Percentiles rank a stretch among this genome's conserved stretches.
These are phyloP conservation scores for Ophiostoma perfectum DNA, from an alignment of 2,329 filamentous ascomycete species.

Conservation along the genomic window DNA sequence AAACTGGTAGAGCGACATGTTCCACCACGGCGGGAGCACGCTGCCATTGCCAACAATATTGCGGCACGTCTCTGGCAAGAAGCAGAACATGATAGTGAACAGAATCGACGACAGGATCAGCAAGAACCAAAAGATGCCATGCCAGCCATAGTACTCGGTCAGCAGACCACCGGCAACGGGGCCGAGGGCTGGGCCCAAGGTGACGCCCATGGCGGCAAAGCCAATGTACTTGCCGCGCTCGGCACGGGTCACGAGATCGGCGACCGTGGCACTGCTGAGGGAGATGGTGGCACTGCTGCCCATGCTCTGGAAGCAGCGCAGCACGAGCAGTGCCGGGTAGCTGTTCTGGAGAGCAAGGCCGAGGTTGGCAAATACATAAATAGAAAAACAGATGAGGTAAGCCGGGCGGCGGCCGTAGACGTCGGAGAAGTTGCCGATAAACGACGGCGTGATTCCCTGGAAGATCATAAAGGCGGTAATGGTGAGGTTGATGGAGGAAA, in stretches of 20 bases:
- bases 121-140: slow-evolving; percentile 58
- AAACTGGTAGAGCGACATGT: slow-evolving; percentile 23
- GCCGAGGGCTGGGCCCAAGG: slow-evolving; percentile 46
- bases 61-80: slow-evolving; percentile 52
- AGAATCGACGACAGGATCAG: slow-evolving; percentile 42
- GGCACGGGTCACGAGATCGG: slow-evolving; percentile 56
- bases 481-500: slow-evolving; percentile 43
- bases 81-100: slow-evolving; percentile 40
- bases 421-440: slow-evolving; percentile 52
- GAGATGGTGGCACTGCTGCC: slow-evolving; percentile 56
- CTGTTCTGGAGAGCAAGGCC: slow-evolving; percentile 46
- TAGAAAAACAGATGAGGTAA: slow-evolving; percentile 47
- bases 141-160: slow-evolving; percentile 53
- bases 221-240: slow-evolving; percentile 58
- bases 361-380: slow-evolving; percentile 50
- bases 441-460: slow-evolving; percentile 54
- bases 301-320: slow-evolving; percentile 52
- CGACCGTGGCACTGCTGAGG: slow-evolving; percentile 52
- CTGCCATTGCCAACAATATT: slow-evolving; percentile 49
- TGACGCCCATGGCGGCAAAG: slow-evolving; percentile 42
- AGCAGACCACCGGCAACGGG: slow-evolving; percentile 57
- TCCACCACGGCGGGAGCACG: slow-evolving; percentile 19
- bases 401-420: slow-evolving; percentile 43
- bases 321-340: slow-evolving; percentile 47
- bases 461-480: slow-evolving; percentile 55